A percentile compares a stretch with the other conserved stretches of the same genome.
phyloP scores from a whole-genome alignment of 2,329 filamentous ascomycete genomes.

The Colletotrichum viniferum region DNA sequence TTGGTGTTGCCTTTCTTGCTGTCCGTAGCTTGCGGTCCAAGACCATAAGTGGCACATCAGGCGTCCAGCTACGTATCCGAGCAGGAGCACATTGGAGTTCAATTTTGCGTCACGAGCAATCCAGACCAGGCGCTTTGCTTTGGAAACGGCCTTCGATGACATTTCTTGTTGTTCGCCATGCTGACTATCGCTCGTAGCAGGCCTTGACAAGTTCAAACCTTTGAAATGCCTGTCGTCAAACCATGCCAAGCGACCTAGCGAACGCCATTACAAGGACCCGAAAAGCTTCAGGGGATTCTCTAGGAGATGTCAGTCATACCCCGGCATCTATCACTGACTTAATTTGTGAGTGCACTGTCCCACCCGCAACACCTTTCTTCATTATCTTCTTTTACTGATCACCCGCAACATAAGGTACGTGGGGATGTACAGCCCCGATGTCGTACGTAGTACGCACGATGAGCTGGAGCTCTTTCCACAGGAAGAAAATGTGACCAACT shows the following conservation, averaged over 20 bases:
- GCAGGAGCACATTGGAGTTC: background rate
- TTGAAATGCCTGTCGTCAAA: background rate
- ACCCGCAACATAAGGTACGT: background rate
- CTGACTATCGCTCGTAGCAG: background rate
- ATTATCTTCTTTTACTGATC: background rate
- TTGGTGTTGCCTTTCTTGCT: background rate
- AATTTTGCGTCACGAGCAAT: background rate
- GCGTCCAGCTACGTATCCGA: background rate
- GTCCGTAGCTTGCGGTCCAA: background rate
- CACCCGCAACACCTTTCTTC: background rate
- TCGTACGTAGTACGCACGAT: background rate
- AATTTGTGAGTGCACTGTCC: background rate
- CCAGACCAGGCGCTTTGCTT: background rate
- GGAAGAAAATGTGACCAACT: background rate
- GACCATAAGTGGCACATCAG: background rate
- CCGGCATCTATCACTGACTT: background rate
- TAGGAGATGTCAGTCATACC: background rate
- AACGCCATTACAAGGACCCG: background rate
- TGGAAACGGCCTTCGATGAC: background rate
- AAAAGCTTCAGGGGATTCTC: background rate
- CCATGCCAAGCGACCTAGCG: background rate
- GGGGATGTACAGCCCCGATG: background rate
- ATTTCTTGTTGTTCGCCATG: background rate
- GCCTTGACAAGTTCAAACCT: background rate
- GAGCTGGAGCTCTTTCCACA: background rate